A percentile compares a stretch with the other conserved stretches of the same genome.
Evolutionary conservation across 2,329 filamentous ascomycete species (phyloP).

Genomic region (Hypoxylon sp.): DNA sequence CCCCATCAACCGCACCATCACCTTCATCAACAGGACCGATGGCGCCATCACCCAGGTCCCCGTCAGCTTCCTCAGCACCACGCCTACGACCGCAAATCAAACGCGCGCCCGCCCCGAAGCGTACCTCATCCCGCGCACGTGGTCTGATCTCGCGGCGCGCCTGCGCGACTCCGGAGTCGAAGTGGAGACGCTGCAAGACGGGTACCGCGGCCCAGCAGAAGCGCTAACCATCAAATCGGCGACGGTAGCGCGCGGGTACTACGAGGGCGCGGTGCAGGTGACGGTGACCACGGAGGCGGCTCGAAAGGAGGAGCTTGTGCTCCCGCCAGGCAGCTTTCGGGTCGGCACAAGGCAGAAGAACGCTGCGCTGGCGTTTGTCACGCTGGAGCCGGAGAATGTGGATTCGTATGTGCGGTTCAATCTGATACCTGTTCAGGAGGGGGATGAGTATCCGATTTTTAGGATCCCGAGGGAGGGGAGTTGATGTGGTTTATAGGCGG

Average conservation of each 20-base stretch:
- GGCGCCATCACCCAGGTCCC: constrained; percentile 47
- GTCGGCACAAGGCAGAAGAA: constrained; percentile 50
- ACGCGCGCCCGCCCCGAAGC: constrained; percentile 49
- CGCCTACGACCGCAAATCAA: constrained; percentile 46
- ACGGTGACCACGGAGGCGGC: constrained; percentile 45
- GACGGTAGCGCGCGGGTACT: constrained; percentile 39
- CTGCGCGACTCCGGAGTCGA: constrained; percentile 45
- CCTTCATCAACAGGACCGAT: constrained; percentile 46
- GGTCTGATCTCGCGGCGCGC: constrained; percentile 46
- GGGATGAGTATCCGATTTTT: constrained; percentile 51
- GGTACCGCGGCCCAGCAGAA: constrained; percentile 47
- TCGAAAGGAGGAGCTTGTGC: constrained; percentile 34
- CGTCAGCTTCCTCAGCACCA: constrained; percentile 47
- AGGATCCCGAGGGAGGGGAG: constrained; percentile 32
- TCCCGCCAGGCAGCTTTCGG: constrained; percentile 48
- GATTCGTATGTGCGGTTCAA: constrained; percentile 52
- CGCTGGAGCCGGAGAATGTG: constrained; percentile 51
- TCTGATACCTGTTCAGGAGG: constrained; percentile 45
- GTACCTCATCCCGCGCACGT: constrained; percentile 49
- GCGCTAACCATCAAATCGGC: constrained; percentile 44
- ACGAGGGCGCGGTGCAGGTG: constrained; percentile 49
- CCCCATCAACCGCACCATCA: constrained; percentile 44
- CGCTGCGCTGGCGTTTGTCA: constrained; percentile 50
- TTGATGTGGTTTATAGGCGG: neutral
- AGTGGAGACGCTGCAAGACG: constrained; percentile 46